Evolutionary conservation across 805 yeast genomes (phyloP), one percentile per base, ranked within the genome.

Genomic region (Myxozyma melibiosi): DNA sequence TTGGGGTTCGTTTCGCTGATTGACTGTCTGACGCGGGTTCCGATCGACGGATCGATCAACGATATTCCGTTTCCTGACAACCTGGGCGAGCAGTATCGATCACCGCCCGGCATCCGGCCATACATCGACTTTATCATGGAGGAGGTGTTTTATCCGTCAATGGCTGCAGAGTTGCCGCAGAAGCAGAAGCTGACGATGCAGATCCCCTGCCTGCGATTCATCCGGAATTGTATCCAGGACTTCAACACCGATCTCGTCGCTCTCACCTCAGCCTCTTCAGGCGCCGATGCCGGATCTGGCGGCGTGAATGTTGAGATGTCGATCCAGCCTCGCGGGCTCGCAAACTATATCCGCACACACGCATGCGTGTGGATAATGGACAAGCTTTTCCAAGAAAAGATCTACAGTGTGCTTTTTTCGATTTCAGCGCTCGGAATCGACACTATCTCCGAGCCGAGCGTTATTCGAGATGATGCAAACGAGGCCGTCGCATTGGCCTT

Each of bases 91-190:
- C 74, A 76, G 0, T 80, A 83, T 61, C 78, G 96, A 65, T 80
- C 74, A 31, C 78, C 76, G 16, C 40, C 48, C 2, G 96, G 96
- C 1, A 71, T 90, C 4, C 82, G 90, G 82, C 90, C 94, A 2
- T 92, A 91, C 65, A 69, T 88, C 52, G 92, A 89, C 51, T 90
- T 82, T 65, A 68, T 90, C 13, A 67, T 87, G n/a, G 73, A 78
- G 11, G 87, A 86, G 41, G 81, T 90, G 0, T 82, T 90, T 62
- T 79, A 81, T 25, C 74, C 88, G 2, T 55, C 71, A 0, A 67
- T 73, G 1, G 70, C 76, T 7, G 69, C 81, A 3, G 68, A 68
- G 28, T 67, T 77, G 11, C 58, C 73, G 31, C 73, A 66, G 16
- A 66, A 57, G 0, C 79, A 78, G 14, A 75, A 72, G 48, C 57